These are phyloP conservation scores for Leishmania turanica DNA, from an alignment of 208 protist species.

Conservation along the genomic window DNA sequence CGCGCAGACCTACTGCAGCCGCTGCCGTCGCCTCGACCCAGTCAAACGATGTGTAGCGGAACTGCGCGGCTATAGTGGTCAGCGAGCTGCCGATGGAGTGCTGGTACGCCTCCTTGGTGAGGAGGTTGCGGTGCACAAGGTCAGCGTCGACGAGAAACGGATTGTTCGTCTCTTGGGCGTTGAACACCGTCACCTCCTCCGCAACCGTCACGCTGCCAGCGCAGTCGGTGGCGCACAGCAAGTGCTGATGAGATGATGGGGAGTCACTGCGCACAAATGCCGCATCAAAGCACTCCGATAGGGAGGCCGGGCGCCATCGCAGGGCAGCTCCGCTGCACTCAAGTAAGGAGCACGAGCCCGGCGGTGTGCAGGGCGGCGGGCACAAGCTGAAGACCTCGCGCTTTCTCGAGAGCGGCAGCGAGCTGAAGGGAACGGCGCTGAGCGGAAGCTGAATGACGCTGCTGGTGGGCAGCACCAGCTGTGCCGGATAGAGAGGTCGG, in stretches of 20 bases:
- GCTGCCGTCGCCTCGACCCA: slow-evolving; percentile 47
- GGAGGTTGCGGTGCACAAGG: slow-evolving; percentile 53
- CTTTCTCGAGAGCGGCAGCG: slow-evolving; percentile 10
- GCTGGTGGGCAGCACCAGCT: slow-evolving; percentile 27
- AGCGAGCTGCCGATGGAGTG: slow-evolving; percentile 47
- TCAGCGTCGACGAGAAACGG: slow-evolving; percentile 65
- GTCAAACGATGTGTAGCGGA: slow-evolving; percentile 65
- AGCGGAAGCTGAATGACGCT: slow-evolving; percentile 18
- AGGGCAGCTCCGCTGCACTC: slow-evolving; percentile 5
- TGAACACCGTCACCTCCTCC: slow-evolving; percentile 45
- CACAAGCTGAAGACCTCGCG: slow-evolving; percentile 10
- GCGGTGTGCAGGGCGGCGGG: slow-evolving; percentile 22
- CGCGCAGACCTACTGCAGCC: neutral
- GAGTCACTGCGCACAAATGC: slow-evolving; percentile 18
- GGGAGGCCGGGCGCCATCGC: slow-evolving; percentile 32
- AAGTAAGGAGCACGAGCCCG: slow-evolving; percentile 22
- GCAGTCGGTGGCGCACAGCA: slow-evolving; percentile 28
- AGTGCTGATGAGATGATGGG: neutral
- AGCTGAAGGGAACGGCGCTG: slow-evolving; percentile 34
- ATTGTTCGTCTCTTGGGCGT: slow-evolving; percentile 85
- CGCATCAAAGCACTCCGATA: slow-evolving; percentile 44
- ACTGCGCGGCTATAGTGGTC: slow-evolving; percentile 80
- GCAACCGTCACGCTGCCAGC: neutral
- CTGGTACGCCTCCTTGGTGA: slow-evolving; percentile 32
- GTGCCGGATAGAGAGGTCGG: slow-evolving; percentile 14